Evolutionary conservation across 2,329 filamentous ascomycete genomes (phyloP), one percentile per base, ranked within the genome.

Genomic region (Fusarium sp.): DNA sequence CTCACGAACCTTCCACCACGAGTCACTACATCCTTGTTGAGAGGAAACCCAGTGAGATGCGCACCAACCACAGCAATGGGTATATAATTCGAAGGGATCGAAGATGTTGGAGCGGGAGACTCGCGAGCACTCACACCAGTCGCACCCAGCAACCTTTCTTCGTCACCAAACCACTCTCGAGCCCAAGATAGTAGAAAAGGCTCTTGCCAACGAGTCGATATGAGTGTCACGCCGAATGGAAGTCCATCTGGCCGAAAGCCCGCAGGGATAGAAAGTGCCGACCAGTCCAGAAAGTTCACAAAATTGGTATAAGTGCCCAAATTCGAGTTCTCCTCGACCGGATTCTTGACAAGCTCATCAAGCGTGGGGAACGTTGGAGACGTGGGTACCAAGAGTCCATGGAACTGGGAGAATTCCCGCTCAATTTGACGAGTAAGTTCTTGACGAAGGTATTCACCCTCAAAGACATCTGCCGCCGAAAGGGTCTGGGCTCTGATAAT

Each of bases 231-330:
- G 3, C 83, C 82, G 59, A 84, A 84, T 2, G 83, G 82, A 12
- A 84, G 74, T 0, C 80, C 81, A 39, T 83, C 81, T 0, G 72
- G 41, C 2, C 82, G 69, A 41, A 82, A 83, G 4, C 85, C 85
- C 2, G 88, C 88, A 4, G 88, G 87, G n/a, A 90, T 82, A 3
- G 87, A 84, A 15, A 89, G 74, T 6, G 86, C 88, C 44, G 85
- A 86, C 74, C 90, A 83, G 78, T 91, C 89, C 24, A 91, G 79
- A 35, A 91, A 87, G 73, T 91, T 91, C 22, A 86, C 90, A 75
- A 88, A 90, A 75, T 90, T 89, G 0, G 89, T 90, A 64, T 90
- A 91, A 6, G 84, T 86, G 11, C 88, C 88, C 11, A 90, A 77
- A 8, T 83, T 79, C 8, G 87, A 87, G 73, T 91, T 91, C 75